A percentile compares a stretch with the other conserved stretches of the same genome.
phyloP scores from a whole-genome alignment of 371 early-diverging fungal species.

The Lichtheimia ramosa region DNA sequence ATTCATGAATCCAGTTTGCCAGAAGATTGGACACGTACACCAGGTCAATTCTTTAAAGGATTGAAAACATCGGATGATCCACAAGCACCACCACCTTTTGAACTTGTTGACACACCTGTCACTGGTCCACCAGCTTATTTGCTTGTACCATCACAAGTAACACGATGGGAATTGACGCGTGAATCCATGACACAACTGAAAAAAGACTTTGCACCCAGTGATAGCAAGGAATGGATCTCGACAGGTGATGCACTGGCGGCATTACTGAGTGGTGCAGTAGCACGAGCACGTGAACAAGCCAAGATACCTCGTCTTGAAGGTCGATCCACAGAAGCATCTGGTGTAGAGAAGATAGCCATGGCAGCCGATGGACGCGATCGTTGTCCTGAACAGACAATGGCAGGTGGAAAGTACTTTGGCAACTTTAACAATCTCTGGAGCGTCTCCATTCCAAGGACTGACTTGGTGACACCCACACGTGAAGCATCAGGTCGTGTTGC shows the following conservation, averaged over 20 bases:
- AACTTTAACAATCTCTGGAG: conserved; percentile 41
- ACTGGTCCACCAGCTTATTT: conserved; percentile 24
- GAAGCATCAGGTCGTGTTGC: conserved; percentile 33
- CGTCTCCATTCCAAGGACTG: conserved; percentile 24
- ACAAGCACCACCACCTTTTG: conserved; percentile 29
- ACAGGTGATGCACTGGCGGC: conserved; percentile 45
- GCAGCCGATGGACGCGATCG: conserved; percentile 45
- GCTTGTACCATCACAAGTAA: conserved; percentile 24
- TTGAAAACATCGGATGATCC: conserved; percentile 7
- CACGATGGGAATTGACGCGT: conserved; percentile 35
- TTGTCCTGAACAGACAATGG: conserved; percentile 29
- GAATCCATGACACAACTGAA: conserved; percentile 25
- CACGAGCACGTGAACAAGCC: conserved; percentile 34
- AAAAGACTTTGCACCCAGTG: conserved; percentile 21
- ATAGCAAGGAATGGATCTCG: conserved; percentile 32
- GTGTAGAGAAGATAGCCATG: conserved; percentile 33
- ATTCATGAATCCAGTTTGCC: conserved; percentile 32
- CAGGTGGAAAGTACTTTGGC: conserved; percentile 33
- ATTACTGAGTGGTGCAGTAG: conserved; percentile 31
- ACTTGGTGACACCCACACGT: conserved; percentile 21
- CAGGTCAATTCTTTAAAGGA: conserved; percentile 32
- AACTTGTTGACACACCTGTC: conserved; percentile 20
- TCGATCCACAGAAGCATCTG: conserved; percentile 24
- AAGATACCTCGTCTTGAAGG: conserved; percentile 31
- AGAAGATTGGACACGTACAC: conserved; percentile 34